phyloP scores from a whole-genome alignment of 2,329 filamentous ascomycete genomes.

The Microcyclospora tardicrescens region DNA sequence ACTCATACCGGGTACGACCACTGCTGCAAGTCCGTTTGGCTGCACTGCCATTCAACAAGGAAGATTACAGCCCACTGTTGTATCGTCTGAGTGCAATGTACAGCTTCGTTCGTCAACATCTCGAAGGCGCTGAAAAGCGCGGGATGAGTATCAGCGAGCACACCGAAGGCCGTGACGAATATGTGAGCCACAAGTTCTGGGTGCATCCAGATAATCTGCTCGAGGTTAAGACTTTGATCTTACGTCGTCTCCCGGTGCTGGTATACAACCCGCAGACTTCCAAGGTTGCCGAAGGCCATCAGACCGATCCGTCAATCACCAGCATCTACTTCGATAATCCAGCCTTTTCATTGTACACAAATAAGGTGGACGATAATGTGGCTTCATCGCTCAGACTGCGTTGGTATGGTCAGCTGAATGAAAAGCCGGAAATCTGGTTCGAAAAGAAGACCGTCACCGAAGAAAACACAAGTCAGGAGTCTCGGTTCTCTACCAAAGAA shows the following conservation, averaged over 20 bases:
- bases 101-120: constrained; percentile 76
- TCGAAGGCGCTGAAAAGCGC: constrained; percentile 42
- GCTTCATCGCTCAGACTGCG: constrained; percentile 74
- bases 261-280: constrained; percentile 83
- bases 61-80: constrained; percentile 80
- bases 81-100: constrained; percentile 90
- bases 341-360: constrained; percentile 72
- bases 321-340: constrained; percentile 92
- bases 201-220: constrained; percentile 89
- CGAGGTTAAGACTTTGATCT: constrained; percentile 91
- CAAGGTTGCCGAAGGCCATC: constrained; percentile 65
- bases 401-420: constrained; percentile 77
- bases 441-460: constrained; percentile 81
- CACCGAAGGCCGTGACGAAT: constrained; percentile 16
- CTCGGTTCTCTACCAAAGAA: constrained; percentile 75
- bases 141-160: constrained; percentile 10
- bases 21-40: constrained; percentile 82
- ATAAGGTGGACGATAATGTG: constrained; percentile 67
- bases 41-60: constrained; percentile 87
- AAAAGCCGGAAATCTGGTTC: constrained; percentile 66
- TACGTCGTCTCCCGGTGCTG: constrained; percentile 78
- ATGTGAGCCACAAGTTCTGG: constrained; percentile 49
- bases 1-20: constrained; percentile 75
- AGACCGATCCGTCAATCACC: constrained; percentile 77
- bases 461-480: constrained; percentile 64